Evolutionary conservation across 805 yeast genomes (phyloP), one percentile per base, ranked within the genome.

Genomic region (Candida qinlingensis): DNA sequence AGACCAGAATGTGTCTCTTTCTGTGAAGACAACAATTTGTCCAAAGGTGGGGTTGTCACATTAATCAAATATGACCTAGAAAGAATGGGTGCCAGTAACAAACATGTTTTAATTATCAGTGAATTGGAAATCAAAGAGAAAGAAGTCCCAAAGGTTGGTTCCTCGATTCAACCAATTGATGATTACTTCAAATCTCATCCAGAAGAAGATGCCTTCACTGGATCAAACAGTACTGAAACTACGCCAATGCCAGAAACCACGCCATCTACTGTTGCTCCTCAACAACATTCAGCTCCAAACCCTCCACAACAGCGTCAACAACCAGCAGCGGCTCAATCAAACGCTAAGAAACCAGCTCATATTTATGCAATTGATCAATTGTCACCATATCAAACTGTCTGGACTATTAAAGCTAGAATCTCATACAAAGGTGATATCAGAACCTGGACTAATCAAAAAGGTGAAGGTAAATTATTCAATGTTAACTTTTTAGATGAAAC

Each of bases 381-480:
- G 45, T 88, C 97, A 10, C 98, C 98, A 7, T 94, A 87, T 65
- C 94, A 87, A 64, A 85, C 83, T 62, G 74, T 76, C 45, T 94
- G 98, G 98, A 84, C 92, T 6, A 87, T 94, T 59, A 89, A 88
- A 60, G 99, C 95, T 1, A 81, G 98, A 63, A 94, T 90, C 28
- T 83, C 96, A 1, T 83, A 77, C 66, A 94, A 92, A 67, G 81
- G 92, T 48, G 97, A 89, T 52, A 76, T 92, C 57, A 83, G 88
- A 66, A 87, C 87, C 36, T 94, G 92, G 92, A 80, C 87, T 45
- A 89, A 87, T 59, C 83, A 80, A 53, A 78, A 83, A 59, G 96
- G 97, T 49, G 88, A 84, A 54, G 99, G 99, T 47, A 87, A 87
- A 66, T 75, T 94, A 51, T 90, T 94, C 72, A 86, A 85, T 58